Conservation (phyloP, 192 early-diverging fungal species). For the Podochytrium sp. region DNA sequence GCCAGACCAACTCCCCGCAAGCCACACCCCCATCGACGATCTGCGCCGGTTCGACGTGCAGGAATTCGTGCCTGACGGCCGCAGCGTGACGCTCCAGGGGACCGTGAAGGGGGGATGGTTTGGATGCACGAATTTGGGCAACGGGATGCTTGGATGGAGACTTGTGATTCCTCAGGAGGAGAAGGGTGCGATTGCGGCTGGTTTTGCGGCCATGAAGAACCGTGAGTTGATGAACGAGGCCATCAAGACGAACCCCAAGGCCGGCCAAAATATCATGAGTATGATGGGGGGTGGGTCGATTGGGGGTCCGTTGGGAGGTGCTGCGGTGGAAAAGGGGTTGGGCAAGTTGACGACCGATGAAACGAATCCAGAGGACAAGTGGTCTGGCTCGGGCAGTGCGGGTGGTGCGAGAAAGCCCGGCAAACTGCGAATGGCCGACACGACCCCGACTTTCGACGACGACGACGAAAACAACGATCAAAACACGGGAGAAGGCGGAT, state of each 20-base stretch:
- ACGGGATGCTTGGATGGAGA: slow-evolving; percentile 56
- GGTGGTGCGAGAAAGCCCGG: slow-evolving; percentile 6
- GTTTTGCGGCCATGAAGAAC: slow-evolving; percentile 31
- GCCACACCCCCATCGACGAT: slow-evolving; percentile 39
- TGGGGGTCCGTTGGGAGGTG: no score
- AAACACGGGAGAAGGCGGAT: neutral
- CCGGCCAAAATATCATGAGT: slow-evolving; percentile 25
- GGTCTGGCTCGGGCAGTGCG: neutral
- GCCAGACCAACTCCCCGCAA: slow-evolving; percentile 26
- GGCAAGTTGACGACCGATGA: slow-evolving; percentile 25
- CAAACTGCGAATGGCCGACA: slow-evolving; percentile 20
- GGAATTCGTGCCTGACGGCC: slow-evolving; percentile 45
- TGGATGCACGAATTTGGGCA: slow-evolving; percentile 55
- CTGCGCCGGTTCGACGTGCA: slow-evolving; percentile 36
- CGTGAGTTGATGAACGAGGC: slow-evolving; percentile 32
- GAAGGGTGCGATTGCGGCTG: slow-evolving; percentile 34
- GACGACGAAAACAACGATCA: neutral
- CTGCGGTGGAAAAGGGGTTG: slow-evolving; percentile 10
- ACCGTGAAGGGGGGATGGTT: slow-evolving; percentile 38
- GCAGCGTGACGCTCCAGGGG: slow-evolving; percentile 40
- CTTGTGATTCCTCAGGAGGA: slow-evolving; percentile 49
- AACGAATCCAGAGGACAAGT: slow-evolving; percentile 42
- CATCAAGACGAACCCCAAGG: slow-evolving; percentile 30
- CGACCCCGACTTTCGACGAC: neutral
- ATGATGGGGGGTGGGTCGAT: neutral